These are phyloP conservation scores for Calocybe cyanea DNA, from an alignment of 768 basidiomycete genomes.

Conservation along the genomic window DNA sequence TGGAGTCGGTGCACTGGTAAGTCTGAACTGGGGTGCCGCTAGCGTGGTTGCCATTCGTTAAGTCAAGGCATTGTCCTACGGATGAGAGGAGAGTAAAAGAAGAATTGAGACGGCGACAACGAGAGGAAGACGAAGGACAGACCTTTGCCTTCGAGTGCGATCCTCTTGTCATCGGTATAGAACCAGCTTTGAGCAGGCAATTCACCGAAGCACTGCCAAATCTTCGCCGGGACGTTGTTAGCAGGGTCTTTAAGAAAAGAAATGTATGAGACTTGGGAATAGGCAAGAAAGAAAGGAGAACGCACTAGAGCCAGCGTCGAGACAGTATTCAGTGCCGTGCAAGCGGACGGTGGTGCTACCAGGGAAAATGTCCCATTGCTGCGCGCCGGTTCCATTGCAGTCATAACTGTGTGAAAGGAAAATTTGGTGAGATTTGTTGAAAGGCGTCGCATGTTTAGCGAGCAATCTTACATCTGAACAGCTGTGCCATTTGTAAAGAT, in stretches of 20 bases:
- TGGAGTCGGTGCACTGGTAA: conserved; percentile 2
- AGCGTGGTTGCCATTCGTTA: background rate
- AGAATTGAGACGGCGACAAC: background rate
- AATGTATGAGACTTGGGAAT: no score
- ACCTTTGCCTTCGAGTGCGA: conserved; percentile 19
- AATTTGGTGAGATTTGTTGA: no score
- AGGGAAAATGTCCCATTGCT: conserved; percentile 24
- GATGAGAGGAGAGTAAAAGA: background rate
- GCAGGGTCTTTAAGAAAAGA: conserved; percentile 21
- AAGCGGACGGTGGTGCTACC: conserved; percentile 25
- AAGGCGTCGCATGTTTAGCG: background rate
- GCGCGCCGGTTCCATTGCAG: conserved; percentile 12
- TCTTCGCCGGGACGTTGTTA: conserved; percentile 28
- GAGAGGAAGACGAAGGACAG: background rate
- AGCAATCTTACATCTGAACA: conserved; percentile 27
- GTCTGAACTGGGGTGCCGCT: background rate
- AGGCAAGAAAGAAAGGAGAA: background rate
- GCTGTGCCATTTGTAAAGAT: conserved; percentile 26
- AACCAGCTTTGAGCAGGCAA: conserved; percentile 31
- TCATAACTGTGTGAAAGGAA: background rate
- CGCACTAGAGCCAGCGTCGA: conserved; percentile 29
- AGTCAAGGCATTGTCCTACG: conserved; percentile 1
- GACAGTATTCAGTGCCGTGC: conserved; percentile 29
- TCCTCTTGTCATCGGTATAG: conserved; percentile 22
- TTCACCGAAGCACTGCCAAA: conserved; percentile 30